Conservation (phyloP, 202 grass and related monocot species). For the Dendrocalamus latiflorus region DNA sequence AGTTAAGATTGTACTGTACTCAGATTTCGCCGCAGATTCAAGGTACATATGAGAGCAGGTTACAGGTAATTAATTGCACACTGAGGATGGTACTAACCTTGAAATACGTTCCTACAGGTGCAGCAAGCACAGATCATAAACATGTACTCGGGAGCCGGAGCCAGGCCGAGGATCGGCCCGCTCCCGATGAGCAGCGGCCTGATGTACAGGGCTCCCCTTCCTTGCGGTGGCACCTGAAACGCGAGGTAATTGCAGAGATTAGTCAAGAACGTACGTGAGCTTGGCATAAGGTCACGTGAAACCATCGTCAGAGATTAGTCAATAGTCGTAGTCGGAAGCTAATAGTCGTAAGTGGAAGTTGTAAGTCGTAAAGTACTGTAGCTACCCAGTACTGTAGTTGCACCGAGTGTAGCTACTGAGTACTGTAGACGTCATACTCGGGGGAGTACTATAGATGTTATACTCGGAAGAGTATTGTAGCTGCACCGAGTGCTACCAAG, state of each 20-base stretch:
- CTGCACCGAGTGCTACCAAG: too few species aligned
- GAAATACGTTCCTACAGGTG: conserved; percentile 85
- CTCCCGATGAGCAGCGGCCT: conserved; percentile 84
- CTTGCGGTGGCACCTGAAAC: conserved; percentile 75
- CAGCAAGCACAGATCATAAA: conserved; percentile 73
- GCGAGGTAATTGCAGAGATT: background rate
- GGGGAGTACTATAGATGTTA: too few species aligned
- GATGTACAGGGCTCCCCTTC: conserved; percentile 77
- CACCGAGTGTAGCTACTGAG: too few species aligned
- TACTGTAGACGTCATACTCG: too few species aligned
- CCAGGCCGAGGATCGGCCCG: conserved; percentile 63
- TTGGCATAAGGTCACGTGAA: background rate
- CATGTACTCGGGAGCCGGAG: conserved; percentile 82
- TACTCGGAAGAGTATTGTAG: too few species aligned
- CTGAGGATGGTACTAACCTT: conserved; percentile 34
- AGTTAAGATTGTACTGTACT: background rate
- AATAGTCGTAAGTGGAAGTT: background rate
- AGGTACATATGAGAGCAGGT: background rate
- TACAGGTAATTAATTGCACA: background rate
- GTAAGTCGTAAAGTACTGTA: conserved; percentile 63
- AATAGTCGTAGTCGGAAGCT: background rate
- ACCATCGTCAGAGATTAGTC: background rate
- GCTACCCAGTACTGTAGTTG: too few species aligned
- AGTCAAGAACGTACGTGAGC: background rate
- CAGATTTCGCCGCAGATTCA: background rate